A percentile compares a stretch with the other conserved stretches of the same genome.
Evolutionary conservation across 2,329 filamentous ascomycete genomes (phyloP).

Genomic region (Xenoacremonium recifei): DNA sequence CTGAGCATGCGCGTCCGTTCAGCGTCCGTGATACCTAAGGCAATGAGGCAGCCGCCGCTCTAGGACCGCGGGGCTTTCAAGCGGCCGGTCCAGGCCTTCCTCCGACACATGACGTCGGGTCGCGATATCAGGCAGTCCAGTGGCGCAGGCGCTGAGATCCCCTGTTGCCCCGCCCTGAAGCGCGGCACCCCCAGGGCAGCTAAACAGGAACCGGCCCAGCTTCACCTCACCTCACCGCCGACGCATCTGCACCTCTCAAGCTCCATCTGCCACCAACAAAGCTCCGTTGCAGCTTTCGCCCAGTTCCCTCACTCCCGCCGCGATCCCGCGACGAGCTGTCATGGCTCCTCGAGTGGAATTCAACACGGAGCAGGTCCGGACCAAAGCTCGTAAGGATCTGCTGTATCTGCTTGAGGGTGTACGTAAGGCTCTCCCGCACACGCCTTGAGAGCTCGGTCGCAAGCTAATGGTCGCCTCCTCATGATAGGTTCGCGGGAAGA

Average conservation of each 20-base stretch:
- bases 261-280: constrained; percentile 7
- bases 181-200: too few species aligned
- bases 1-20: too few species aligned
- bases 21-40: too few species aligned
- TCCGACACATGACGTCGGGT: constrained; percentile 7
- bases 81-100: too few species aligned
- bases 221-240: constrained; percentile 17
- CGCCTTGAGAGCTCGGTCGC: constrained; percentile 12
- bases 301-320: constrained; percentile 12
- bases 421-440: constrained; percentile 52
- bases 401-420: constrained; percentile 91
- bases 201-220: too few species aligned
- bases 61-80: too few species aligned
- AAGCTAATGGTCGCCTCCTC: constrained; percentile 7
- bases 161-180: neutral
- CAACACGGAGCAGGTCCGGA: constrained; percentile 72
- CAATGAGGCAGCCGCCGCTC: too few species aligned
- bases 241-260: constrained; percentile 9
- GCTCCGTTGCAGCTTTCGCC: constrained; percentile 16
- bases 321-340: constrained; percentile 43
- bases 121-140: neutral
- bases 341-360: constrained; percentile 73
- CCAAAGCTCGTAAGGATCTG: constrained; percentile 83
- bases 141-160: neutral
- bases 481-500: constrained; percentile 92